Base-by-base conservation (phyloP, 2,329 filamentous ascomycete species). In the Atkinsonella hypoxylon region DNA sequence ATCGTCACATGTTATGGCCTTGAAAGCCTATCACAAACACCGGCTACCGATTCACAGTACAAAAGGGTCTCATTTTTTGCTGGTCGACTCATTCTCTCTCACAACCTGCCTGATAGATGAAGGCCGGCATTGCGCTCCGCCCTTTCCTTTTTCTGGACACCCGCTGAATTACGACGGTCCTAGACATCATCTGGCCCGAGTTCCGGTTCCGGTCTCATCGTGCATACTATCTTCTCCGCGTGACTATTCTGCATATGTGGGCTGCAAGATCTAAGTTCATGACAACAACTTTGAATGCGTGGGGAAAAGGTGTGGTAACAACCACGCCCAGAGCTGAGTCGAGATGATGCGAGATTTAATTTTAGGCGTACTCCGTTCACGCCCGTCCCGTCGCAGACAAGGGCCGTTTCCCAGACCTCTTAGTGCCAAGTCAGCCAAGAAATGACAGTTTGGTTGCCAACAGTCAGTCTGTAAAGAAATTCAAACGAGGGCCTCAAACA, bases 211-310 rank as follows among this genome's bases (percentile, higher is more conserved):
- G 17, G 18, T 26, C 39, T 43, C 18, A 17, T 38, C 31, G 40
- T 40, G 36, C 46, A 48, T 48, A n/a, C 11, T 12, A 26, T 22
- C 26, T 40, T 36, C 22, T 18, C 46, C 38, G 46, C 36, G 46
- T 41, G 46, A 48, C 46, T 20, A 9, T 20, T 41, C 20, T 50
- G 32, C 32, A 39, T 34, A 39, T 17, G 15, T 31, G 34, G 22
- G 18, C 41, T 41, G 30, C 46, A 36, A 40, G 34, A 49, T 52
- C 49, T 49, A 18, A 38, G 45, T 45, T 43, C 50, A 52, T 31
- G 42, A 42, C 46, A 26, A 22, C 26, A 26, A 5, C 26, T 5
- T 5, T 7, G 26, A 26, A 26, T 26, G 26, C 8, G 26, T 26
- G 26, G 26, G 26, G 26, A 26, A 26, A 26, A 26, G 26, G 4